These are phyloP conservation scores for Panicum miliaceum DNA, from an alignment of 176 grass and related monocot genomes.

Conservation along the genomic window DNA sequence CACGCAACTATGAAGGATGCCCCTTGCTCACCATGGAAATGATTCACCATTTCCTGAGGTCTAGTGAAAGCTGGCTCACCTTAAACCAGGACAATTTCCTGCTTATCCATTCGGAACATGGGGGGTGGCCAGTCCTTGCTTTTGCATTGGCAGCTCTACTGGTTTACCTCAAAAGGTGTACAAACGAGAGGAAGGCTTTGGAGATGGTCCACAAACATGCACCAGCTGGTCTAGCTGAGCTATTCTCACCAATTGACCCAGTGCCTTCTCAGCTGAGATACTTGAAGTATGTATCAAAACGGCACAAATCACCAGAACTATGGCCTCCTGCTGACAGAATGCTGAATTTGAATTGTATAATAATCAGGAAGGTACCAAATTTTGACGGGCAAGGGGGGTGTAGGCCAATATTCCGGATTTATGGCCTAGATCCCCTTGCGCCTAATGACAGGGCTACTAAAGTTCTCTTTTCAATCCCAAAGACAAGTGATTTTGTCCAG, in stretches of 20 bases:
- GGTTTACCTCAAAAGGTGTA: constrained; percentile 68
- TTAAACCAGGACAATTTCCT: constrained; percentile 78
- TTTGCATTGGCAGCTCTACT: constrained; percentile 87
- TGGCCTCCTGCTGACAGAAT: constrained; percentile 72
- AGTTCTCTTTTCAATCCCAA: constrained; percentile 73
- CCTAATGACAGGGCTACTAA: constrained; percentile 60
- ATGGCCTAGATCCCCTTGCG: constrained; percentile 73
- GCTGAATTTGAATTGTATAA: constrained; percentile 65
- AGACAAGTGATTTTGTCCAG: constrained; percentile 59
- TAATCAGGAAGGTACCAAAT: constrained; percentile 78
- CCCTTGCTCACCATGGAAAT: constrained; percentile 89
- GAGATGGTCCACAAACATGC: constrained; percentile 75
- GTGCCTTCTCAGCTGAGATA: constrained; percentile 94
- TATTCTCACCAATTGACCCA: constrained; percentile 79
- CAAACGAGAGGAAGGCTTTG: constrained; percentile 70
- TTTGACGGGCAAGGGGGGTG: constrained; percentile 85
- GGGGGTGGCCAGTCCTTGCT: constrained; percentile 85
- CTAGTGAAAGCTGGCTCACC: constrained; percentile 91
- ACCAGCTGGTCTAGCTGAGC: constrained; percentile 66
- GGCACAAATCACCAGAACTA: constrained; percentile 56
- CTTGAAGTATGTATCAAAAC: constrained; percentile 81
- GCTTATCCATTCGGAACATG: constrained; percentile 79
- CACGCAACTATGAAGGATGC: constrained; percentile 83
- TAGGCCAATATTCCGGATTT: constrained; percentile 72
- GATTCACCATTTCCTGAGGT: constrained; percentile 94